phyloP scores from a whole-genome alignment of 306 rosid species.

The Begonia loranthoides region DNA sequence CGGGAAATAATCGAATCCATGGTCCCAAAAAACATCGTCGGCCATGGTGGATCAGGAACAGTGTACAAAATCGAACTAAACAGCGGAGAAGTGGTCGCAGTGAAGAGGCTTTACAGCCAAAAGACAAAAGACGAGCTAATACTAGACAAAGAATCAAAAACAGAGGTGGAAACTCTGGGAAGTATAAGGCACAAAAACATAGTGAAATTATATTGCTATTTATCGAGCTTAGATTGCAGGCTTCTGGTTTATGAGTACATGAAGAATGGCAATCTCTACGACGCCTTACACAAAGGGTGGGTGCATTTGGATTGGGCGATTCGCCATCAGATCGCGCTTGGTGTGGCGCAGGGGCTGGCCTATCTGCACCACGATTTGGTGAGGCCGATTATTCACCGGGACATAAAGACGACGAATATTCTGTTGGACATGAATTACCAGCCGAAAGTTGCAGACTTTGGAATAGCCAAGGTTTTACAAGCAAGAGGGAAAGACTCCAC shows the following conservation, averaged over 20 bases:
- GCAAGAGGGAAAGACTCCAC: constrained; percentile 82
- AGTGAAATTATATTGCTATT: constrained; percentile 69
- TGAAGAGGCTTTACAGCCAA: constrained; percentile 58
- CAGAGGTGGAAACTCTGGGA: constrained; percentile 90
- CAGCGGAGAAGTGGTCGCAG: constrained; percentile 70
- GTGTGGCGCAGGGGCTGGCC: constrained; percentile 81
- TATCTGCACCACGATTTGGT: constrained; percentile 90
- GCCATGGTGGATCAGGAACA: constrained; percentile 89
- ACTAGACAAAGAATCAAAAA: constrained; percentile 48
- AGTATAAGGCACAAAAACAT: constrained; percentile 88
- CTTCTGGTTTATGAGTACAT: constrained; percentile 81
- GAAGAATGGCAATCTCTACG: constrained; percentile 94
- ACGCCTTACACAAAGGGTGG: constrained; percentile 69
- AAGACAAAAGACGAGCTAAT: constrained; percentile 35
- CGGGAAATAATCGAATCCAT: constrained; percentile 54
- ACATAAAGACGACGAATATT: constrained; percentile 80
- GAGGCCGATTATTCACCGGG: constrained; percentile 75
- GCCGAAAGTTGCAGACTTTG: constrained; percentile 95
- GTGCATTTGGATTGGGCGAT: constrained; percentile 78
- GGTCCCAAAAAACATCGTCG: constrained; percentile 84
- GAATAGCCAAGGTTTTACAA: constrained; percentile 93
- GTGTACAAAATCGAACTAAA: constrained; percentile 68
- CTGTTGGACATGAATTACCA: constrained; percentile 66
- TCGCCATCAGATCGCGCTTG: constrained; percentile 68
- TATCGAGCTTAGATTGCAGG: constrained; percentile 59